Conservation (phyloP, 768 basidiomycete species). For the Rubroboletus pulcherrimus region DNA sequence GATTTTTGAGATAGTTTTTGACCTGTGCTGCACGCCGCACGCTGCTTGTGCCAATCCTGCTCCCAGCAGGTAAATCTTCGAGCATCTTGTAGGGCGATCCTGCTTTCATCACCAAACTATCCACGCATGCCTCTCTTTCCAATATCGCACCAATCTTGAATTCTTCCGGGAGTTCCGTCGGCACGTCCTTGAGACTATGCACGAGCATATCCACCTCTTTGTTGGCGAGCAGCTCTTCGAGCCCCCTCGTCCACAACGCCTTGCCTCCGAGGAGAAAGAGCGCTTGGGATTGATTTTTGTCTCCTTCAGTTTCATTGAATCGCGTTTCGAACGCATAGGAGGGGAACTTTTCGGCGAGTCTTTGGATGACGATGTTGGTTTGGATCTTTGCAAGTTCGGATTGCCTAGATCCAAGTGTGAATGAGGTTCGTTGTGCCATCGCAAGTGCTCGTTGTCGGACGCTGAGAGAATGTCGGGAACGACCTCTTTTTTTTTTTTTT, state of each 20-base stretch:
- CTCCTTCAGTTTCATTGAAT: constrained; percentile 72
- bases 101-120: constrained; percentile 81
- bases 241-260: constrained; percentile 93
- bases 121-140: constrained; percentile 84
- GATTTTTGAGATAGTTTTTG: constrained; percentile 66
- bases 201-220: constrained; percentile 85
- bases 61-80: constrained; percentile 81
- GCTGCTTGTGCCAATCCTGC: constrained; percentile 93
- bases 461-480: not conserved
- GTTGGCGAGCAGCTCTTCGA: constrained; percentile 79
- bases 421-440: constrained; percentile 39
- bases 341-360: constrained; percentile 58
- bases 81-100: constrained; percentile 67
- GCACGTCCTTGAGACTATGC: constrained; percentile 91
- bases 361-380: constrained; percentile 72
- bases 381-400: constrained; percentile 90
- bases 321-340: constrained; percentile 45
- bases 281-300: constrained; percentile 88
- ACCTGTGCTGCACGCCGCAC: constrained; percentile 91
- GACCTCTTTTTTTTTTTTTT: not conserved
- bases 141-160: constrained; percentile 83
- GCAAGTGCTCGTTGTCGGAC: not conserved
- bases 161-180: constrained; percentile 79
- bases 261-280: constrained; percentile 90
- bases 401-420: constrained; percentile 79